These are phyloP conservation scores for Pelargonium australe DNA, from an alignment of 441 rosid species.

Conservation along the genomic window DNA sequence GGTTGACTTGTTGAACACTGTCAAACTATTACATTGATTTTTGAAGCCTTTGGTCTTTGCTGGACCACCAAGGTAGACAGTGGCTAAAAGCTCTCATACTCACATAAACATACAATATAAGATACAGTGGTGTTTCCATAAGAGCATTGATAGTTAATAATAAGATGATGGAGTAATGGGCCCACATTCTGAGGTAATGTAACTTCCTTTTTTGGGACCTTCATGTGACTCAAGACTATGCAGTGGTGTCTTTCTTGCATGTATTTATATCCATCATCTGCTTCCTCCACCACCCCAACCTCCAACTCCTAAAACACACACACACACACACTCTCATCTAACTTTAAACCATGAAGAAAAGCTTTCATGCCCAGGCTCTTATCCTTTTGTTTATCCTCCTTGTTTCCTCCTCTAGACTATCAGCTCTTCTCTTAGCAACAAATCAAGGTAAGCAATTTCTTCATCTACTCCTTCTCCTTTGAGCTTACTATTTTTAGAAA, in stretches of 20 bases:
- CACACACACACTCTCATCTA: too few species aligned
- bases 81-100: slow-evolving; percentile 12
- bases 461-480: neutral
- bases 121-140: neutral
- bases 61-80: slow-evolving; percentile 33
- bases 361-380: slow-evolving; percentile 24
- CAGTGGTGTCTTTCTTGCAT: slow-evolving; percentile 19
- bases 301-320: slow-evolving; percentile 5
- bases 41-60: slow-evolving; percentile 16
- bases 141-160: neutral
- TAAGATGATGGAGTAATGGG: slow-evolving; percentile 5
- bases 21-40: slow-evolving; percentile 30
- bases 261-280: slow-evolving; percentile 27
- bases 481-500: neutral
- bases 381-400: slow-evolving; percentile 34
- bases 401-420: slow-evolving; percentile 27
- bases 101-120: neutral
- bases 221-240: slow-evolving; percentile 17
- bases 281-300: slow-evolving; percentile 14
- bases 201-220: slow-evolving; percentile 12
- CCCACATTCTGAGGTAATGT: slow-evolving; percentile 20
- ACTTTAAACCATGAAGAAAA: slow-evolving; percentile 38
- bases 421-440: slow-evolving; percentile 25
- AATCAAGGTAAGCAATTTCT: slow-evolving; percentile 30
- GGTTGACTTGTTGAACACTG: slow-evolving; percentile 36